Base-by-base conservation (phyloP, 2,329 filamentous ascomycete species). In the Talaromyces atroroseus region DNA sequence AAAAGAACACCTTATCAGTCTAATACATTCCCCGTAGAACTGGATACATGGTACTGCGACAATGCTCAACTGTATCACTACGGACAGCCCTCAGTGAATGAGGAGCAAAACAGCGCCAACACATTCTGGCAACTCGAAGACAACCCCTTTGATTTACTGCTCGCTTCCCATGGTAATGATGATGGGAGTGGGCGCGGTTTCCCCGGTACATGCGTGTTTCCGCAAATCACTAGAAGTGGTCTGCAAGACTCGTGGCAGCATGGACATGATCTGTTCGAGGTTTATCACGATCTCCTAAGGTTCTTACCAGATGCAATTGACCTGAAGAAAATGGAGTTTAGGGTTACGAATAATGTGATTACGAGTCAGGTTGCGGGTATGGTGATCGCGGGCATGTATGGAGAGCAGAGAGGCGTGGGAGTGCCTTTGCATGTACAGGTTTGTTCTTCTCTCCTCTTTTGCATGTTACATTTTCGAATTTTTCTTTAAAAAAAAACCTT, bases 321-420 rank as follows among this genome's bases (percentile, higher is more conserved):
- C 29, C 62, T 71, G 12, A 67, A 78, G 26, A 76, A 75, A 16
- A 77, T 89, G 34, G 71, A 71, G 49, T 92, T 86, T 70, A 81
- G 89, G 53, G 88, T 92, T 11, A 92, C 89, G 0, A 89, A 89
- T 68, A 94, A 94, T 71, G 78, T 85, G 51, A 92, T 95, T 65
- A 94, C 90, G 2, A 87, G 83, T 64, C 87, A 94, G 71, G 89
- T 92, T 16, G 88, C 87, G 11, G 82, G 86, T 56, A 89, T 90
- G 82, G 70, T 92, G 6, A 79, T 90, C 54, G 76, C 80, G 56
- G 89, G 86, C 57, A 90, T 90, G 84, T 88, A 82, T 72, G 56
- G 56, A 16, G 49, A 71, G 0, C 67, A 71, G 0, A 68, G 69
- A 0, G 64, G 75, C 1, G 66, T 76, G 1, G 64, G 75, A 1